phyloP scores from a whole-genome alignment of 169 alveolate species.

The Miamiensis avidus region DNA sequence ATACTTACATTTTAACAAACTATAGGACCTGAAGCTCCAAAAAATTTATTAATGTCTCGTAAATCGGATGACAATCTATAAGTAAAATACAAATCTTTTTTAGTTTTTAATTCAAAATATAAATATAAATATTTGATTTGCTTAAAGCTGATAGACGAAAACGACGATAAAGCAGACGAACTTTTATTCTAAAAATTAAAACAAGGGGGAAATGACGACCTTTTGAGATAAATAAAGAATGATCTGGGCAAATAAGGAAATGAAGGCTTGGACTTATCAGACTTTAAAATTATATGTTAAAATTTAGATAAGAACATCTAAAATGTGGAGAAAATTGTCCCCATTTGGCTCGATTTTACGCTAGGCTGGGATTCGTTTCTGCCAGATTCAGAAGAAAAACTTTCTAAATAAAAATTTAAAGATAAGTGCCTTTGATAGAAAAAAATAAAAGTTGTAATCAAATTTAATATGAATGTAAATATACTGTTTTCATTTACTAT shows the following conservation, averaged over 20 bases:
- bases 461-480: no score
- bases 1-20: no score
- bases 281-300: constrained; percentile 38
- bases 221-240: constrained; percentile 43
- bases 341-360: constrained; percentile 41
- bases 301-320: constrained; percentile 33
- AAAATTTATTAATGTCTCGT: no score
- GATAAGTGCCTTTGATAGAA: constrained; percentile 20
- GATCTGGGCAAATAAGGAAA: constrained; percentile 35
- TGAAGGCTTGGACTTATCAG: constrained; percentile 18
- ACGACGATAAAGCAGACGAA: constrained; percentile 32
- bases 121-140: no score
- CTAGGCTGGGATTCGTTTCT: constrained; percentile 36
- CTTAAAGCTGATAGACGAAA: no score
- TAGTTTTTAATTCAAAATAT: no score
- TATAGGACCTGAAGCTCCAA: no score
- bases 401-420: constrained; percentile 44
- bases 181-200: constrained; percentile 28
- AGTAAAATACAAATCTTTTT: no score
- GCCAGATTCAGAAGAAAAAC: constrained; percentile 35
- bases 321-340: constrained; percentile 55
- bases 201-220: constrained; percentile 24
- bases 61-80: no score
- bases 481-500: no score
- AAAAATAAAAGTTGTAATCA: no score